phyloP scores from a whole-genome alignment of 768 basidiomycete genomes.

The Calocybe cyanea region DNA sequence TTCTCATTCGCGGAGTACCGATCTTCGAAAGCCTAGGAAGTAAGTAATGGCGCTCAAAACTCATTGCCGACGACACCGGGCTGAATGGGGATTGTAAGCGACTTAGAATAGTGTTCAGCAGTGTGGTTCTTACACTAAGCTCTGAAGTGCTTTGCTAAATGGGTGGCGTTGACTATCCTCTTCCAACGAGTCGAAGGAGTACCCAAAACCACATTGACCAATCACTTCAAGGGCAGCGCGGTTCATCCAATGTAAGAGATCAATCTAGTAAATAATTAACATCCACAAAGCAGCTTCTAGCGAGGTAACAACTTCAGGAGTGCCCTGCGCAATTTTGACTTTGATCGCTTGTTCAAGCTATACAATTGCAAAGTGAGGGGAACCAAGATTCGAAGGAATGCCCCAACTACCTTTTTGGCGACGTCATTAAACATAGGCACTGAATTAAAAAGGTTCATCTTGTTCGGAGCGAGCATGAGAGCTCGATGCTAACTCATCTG shows the following conservation, averaged over 20 bases:
- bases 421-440: constrained; percentile 18
- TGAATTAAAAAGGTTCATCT: too few relatives aligned
- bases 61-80: not conserved
- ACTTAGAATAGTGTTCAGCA: not conserved
- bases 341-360: constrained; percentile 9
- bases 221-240: constrained; percentile 14
- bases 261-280: constrained; percentile 13
- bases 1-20: constrained; percentile 14
- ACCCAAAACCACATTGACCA: constrained; percentile 14
- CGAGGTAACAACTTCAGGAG: constrained; percentile 14
- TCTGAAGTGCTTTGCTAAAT: constrained; percentile 6
- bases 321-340: constrained; percentile 2
- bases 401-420: constrained; percentile 7
- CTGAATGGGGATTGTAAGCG: not conserved
- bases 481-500: constrained; percentile 4
- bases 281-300: not conserved
- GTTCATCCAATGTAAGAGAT: constrained; percentile 15
- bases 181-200: constrained; percentile 15
- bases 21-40: constrained; percentile 14
- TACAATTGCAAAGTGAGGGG: not conserved
- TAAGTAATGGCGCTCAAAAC: constrained; percentile 12
- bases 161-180: constrained; percentile 4
- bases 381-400: not conserved
- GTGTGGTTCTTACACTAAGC: constrained; percentile 13
- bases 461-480: constrained; percentile 13